Base-by-base conservation (phyloP, 805 yeast species). In the Ogataea trehalophila region DNA sequence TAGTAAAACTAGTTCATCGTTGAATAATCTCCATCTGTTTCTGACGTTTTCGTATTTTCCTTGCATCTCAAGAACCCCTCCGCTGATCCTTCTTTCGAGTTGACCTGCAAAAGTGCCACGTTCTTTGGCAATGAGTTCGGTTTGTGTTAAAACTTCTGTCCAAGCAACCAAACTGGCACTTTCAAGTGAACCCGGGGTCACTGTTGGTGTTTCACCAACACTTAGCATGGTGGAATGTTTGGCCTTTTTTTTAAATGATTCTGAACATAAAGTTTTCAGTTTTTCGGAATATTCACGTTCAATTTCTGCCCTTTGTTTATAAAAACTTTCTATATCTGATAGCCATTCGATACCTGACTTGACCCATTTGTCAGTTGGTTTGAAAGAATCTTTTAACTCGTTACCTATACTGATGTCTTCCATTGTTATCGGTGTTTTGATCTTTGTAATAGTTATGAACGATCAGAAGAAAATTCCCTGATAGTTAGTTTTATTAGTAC, bases 181-280 rank as follows among this genome's bases (percentile, higher is more conserved):
- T 62, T 94, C 98, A 43, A 92, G 71, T 0, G 97, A 89, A 0
- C 99, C 99, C 0, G 99, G 98, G 0, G 99, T 94, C 39, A 87
- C 78, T 38, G 81, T 77, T 0, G 99, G 99, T 16, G 79, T 78
- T 50, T 88, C 96, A 23, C 99, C 99, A 2, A 94, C 99, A 39
- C 91, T 80, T 29, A 94, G 66, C 14, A 69, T 63, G 0, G 92
- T 79, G 11, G 88, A 73, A 16, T 74, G 66, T 53, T 80, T 80
- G 42, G 95, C 85, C 62, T 91, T 90, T 65, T 80, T 85, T 49
- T 81, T 83, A 56, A 88, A 81, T 52, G 81, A 86, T 50, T 82
- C 87, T 44, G 80, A 68, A 39, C 88, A 75, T 49, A 94, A 67
- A 9, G 76, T 75, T 45, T 77, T 73, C 47, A 94, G 71, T 54